Evolutionary conservation across 768 basidiomycete genomes (phyloP).

Genomic region (Calocybe gangraenosa): DNA sequence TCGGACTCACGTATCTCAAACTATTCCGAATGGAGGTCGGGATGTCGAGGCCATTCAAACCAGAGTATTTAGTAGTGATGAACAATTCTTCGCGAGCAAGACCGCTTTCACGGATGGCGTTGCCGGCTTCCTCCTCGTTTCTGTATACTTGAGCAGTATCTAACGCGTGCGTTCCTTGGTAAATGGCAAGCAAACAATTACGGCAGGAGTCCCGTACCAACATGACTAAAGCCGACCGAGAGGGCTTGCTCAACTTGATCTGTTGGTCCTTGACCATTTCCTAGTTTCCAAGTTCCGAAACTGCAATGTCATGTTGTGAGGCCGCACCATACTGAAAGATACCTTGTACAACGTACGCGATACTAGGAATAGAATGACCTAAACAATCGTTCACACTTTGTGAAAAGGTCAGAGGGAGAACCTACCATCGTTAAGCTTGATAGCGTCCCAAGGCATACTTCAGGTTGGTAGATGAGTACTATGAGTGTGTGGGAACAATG

Average conservation of each 20-base stretch:
- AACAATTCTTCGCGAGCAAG: slow-evolving; percentile 52
- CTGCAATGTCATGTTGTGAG: slow-evolving; percentile 12
- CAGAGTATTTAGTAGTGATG: slow-evolving; percentile 67
- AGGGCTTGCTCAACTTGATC: slow-evolving; percentile 61
- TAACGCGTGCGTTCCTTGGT: slow-evolving; percentile 19
- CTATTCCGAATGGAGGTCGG: slow-evolving; percentile 54
- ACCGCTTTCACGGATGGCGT: slow-evolving; percentile 51
- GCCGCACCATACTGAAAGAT: neutral
- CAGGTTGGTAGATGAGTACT: neutral
- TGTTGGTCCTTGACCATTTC: slow-evolving; percentile 47
- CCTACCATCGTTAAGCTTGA: slow-evolving; percentile 58
- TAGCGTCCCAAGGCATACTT: slow-evolving; percentile 58
- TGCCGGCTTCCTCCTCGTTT: slow-evolving; percentile 58
- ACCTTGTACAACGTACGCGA: slow-evolving; percentile 30
- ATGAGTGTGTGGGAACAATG: no score
- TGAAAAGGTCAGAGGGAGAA: neutral
- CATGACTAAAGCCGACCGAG: slow-evolving; percentile 55
- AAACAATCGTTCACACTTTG: neutral
- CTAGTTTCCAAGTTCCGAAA: slow-evolving; percentile 65
- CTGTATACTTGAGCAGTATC: slow-evolving; percentile 59
- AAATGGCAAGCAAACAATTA: neutral
- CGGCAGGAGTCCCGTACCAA: slow-evolving; percentile 42
- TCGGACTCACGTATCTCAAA: slow-evolving; percentile 44
- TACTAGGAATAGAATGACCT: slow-evolving; percentile 47
- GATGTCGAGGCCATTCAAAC: slow-evolving; percentile 44